Evolutionary conservation across 805 yeast genomes (phyloP).

Genomic region (Candida insectalens): DNA sequence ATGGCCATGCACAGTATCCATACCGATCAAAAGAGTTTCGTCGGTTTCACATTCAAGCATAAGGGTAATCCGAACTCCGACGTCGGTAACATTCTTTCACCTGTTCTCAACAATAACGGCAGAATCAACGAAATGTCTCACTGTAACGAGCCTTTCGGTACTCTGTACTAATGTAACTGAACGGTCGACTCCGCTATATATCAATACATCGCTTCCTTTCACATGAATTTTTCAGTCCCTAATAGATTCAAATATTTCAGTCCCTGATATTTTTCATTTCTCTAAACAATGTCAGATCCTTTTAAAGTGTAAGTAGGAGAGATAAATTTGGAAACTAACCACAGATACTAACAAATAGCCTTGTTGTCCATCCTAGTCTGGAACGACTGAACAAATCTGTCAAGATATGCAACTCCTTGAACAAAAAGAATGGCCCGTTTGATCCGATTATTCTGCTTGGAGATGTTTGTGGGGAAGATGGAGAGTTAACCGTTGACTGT

Average conservation of each 20-base stretch:
- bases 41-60: slow-evolving; percentile 95
- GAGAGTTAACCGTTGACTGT: slow-evolving; percentile 3
- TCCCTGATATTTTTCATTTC: background rate
- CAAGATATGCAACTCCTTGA: slow-evolving; percentile 35
- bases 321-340: background rate
- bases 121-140: slow-evolving; percentile 14
- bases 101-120: slow-evolving; percentile 18
- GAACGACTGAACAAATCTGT: slow-evolving; percentile 32
- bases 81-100: slow-evolving; percentile 24
- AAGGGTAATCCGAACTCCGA: slow-evolving; percentile 49
- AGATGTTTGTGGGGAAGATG: slow-evolving; percentile 21
- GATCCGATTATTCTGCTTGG: slow-evolving; percentile 46
- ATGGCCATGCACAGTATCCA: slow-evolving; percentile 58
- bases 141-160: slow-evolving; percentile 26
- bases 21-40: slow-evolving; percentile 61
- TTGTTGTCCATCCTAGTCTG: slow-evolving; percentile 38
- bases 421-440: slow-evolving; percentile 59
- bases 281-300: background rate
- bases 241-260: no score
- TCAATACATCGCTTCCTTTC: no score
- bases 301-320: slow-evolving; percentile 5
- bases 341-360: slow-evolving; percentile 8
- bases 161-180: slow-evolving; percentile 25
- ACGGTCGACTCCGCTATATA: no score
- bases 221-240: no score